These are phyloP conservation scores for Blastomyces parvus DNA, from an alignment of 2,329 filamentous ascomycete species.

Conservation along the genomic window DNA sequence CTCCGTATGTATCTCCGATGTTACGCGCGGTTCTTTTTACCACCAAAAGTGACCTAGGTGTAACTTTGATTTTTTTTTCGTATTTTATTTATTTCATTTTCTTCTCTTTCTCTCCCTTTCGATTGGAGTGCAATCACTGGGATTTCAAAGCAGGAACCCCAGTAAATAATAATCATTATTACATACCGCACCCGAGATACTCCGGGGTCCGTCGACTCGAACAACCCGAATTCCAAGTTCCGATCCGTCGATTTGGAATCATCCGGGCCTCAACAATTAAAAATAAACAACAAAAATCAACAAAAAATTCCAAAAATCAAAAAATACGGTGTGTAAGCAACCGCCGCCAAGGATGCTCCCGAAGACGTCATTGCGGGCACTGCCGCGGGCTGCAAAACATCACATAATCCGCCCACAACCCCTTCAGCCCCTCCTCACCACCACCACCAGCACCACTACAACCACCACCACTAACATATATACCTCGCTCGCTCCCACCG, in stretches of 20 bases:
- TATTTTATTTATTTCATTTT: neutral
- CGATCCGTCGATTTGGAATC: neutral
- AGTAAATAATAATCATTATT: too few species aligned
- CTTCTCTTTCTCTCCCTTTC: too few species aligned
- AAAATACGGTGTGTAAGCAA: too few species aligned
- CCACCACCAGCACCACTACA: neutral
- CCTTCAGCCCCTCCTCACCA: neutral
- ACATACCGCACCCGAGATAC: too few species aligned
- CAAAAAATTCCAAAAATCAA: neutral
- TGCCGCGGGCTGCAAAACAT: neutral
- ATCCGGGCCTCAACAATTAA: neutral
- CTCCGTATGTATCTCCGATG: neutral
- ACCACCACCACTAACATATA: too few species aligned
- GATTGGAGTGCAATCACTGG: too few species aligned
- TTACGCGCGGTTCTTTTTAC: neutral
- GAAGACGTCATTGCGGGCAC: slow-evolving; percentile 15
- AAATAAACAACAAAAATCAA: neutral
- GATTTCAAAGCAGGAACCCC: neutral
- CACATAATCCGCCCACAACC: slow-evolving; percentile 4
- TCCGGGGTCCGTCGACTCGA: too few species aligned
- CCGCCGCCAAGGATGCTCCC: too few species aligned
- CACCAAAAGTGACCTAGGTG: neutral
- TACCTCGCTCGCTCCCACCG: slow-evolving; percentile 13
- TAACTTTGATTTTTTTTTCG: neutral
- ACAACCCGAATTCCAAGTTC: too few species aligned